These are phyloP conservation scores for Rhizomucor pusillus DNA, from an alignment of 371 early-diverging fungal genomes.

Conservation along the genomic window DNA sequence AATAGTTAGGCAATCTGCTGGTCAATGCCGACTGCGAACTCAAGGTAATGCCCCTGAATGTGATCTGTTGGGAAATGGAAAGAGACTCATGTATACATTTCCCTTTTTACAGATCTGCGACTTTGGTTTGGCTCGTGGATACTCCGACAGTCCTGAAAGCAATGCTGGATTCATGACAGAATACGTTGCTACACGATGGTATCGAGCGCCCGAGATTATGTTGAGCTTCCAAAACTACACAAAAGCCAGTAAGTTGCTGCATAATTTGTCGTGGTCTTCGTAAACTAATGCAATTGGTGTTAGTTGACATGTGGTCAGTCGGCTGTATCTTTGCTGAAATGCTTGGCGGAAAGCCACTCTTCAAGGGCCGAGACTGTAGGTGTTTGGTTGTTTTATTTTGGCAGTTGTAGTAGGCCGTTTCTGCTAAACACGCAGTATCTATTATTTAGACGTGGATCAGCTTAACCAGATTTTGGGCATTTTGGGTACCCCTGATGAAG, in stretches of 20 bases:
- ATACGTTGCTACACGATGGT: constrained; percentile 98
- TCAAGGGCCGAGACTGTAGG: constrained; percentile 88
- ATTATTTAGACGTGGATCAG: constrained; percentile 86
- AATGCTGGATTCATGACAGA: constrained; percentile 93
- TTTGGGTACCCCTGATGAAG: constrained; percentile 97
- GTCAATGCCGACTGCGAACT: constrained; percentile 98
- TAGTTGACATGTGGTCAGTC: constrained; percentile 97
- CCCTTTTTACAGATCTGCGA: constrained; percentile 73
- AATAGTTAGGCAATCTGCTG: constrained; percentile 73
- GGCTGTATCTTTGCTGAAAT: constrained; percentile 98
- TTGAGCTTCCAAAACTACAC: constrained; percentile 91
- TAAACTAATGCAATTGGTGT: not conserved
- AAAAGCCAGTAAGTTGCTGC: constrained; percentile 79
- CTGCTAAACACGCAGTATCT: not conserved
- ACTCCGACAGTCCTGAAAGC: constrained; percentile 76
- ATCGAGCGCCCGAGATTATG: constrained; percentile 98
- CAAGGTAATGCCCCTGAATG: constrained; percentile 35
- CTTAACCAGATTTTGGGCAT: constrained; percentile 96
- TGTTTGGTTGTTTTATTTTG: constrained; percentile 4
- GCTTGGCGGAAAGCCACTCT: constrained; percentile 85
- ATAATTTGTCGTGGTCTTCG: not conserved
- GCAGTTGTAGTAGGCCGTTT: not conserved
- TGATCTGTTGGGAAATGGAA: not conserved
- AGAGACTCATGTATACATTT: not conserved
- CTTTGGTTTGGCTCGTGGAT: constrained; percentile 93